Evolutionary conservation across 2,329 filamentous ascomycete species (phyloP).

Genomic region (Penicillium sclerotiorum): DNA sequence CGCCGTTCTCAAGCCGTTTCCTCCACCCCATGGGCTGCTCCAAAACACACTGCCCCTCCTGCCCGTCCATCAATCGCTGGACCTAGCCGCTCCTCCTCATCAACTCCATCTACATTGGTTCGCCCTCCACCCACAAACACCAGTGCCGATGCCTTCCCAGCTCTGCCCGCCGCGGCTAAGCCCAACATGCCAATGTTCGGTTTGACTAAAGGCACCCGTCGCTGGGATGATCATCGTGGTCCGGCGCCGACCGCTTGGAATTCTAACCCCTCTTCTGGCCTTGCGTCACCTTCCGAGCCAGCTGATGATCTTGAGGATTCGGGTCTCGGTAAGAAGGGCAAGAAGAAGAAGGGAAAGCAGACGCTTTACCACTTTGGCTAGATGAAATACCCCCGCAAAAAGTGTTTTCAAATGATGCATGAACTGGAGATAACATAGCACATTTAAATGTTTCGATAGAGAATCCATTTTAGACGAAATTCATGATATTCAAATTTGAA

Average conservation of each 20-base stretch:
- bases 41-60: constrained; percentile 24
- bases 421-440: neutral
- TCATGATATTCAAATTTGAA: no score
- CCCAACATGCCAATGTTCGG: constrained; percentile 58
- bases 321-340: constrained; percentile 36
- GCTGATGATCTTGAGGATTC: constrained; percentile 25
- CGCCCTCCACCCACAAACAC: constrained; percentile 24
- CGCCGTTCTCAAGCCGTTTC: constrained; percentile 24
- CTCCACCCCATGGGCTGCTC: constrained; percentile 28
- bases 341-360: constrained; percentile 46
- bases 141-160: constrained; percentile 71
- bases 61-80: constrained; percentile 26
- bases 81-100: constrained; percentile 30
- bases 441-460: no score
- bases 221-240: constrained; percentile 47
- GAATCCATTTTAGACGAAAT: no score
- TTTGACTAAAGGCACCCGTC: constrained; percentile 49
- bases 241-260: constrained; percentile 43
- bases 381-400: constrained; percentile 12
- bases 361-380: constrained; percentile 45
- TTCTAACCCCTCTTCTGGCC: constrained; percentile 26
- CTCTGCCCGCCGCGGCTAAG: constrained; percentile 76
- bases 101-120: constrained; percentile 26
- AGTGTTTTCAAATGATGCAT: no score
- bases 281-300: constrained; percentile 24